Percentiles rank a stretch among this genome's conserved stretches.
Conservation (phyloP, 805 yeast species). For the Metschnikowia reukaufii region DNA sequence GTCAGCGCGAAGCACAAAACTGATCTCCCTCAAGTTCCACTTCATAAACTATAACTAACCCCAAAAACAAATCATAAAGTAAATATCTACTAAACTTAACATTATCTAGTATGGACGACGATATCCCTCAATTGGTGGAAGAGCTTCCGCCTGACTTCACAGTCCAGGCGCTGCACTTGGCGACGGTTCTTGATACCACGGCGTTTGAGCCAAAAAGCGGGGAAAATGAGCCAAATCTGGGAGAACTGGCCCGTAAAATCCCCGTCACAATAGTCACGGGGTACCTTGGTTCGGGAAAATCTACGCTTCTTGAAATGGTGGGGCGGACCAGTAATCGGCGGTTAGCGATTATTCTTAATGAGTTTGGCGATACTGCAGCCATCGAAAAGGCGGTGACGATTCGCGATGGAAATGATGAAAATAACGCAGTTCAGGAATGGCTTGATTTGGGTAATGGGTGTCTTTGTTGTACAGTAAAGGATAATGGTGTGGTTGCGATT, state of each 20-base stretch:
- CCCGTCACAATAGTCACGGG: constrained; percentile 96
- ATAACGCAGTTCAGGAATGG: constrained; percentile 80
- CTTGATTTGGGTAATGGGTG: constrained; percentile 96
- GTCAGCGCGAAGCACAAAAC: too few species aligned
- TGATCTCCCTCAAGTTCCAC: too few species aligned
- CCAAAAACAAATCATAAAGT: too few species aligned
- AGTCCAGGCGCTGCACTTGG: constrained; percentile 17
- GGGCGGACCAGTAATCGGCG: constrained; percentile 68
- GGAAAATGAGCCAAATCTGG: too few species aligned
- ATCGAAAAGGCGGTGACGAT: constrained; percentile 87
- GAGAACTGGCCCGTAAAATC: constrained; percentile 46
- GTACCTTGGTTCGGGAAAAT: constrained; percentile 91
- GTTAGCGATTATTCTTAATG: constrained; percentile 88
- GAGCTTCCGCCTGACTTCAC: constrained; percentile 24
- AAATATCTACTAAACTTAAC: too few species aligned
- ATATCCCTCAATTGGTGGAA: constrained; percentile 37
- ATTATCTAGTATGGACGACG: constrained; percentile 17
- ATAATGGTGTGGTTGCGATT: constrained; percentile 91
- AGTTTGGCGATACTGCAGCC: constrained; percentile 86
- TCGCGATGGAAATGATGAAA: constrained; percentile 40
- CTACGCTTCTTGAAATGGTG: constrained; percentile 75
- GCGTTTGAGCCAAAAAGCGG: constrained; percentile 1
- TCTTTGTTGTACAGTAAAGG: constrained; percentile 93
- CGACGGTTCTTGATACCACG: constrained; percentile 11
- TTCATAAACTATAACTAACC: too few species aligned